Evolutionary conservation across 129 eudicot species (phyloP).

Genomic region (Gnaphalium uliginosum): DNA sequence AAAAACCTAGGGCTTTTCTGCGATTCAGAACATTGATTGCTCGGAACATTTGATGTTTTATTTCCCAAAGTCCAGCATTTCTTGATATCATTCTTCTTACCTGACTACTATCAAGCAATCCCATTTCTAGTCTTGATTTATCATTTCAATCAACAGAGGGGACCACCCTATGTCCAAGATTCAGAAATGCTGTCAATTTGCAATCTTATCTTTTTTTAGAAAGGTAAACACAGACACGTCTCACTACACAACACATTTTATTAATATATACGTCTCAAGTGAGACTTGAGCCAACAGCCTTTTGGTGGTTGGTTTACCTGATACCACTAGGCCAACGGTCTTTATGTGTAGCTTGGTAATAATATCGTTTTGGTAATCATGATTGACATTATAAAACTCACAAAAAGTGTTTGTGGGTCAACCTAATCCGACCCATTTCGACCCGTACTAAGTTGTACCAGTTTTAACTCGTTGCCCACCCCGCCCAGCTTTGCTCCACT

Average conservation of each 20-base stretch:
- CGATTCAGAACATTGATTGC: not conserved
- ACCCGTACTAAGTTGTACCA: not conserved
- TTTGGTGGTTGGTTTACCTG: too few relatives aligned
- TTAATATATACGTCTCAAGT: too few relatives aligned
- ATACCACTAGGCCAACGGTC: not conserved
- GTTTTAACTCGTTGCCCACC: not conserved
- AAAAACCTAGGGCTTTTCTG: not conserved
- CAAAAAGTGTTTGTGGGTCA: not conserved
- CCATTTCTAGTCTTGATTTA: not conserved
- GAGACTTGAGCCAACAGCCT: too few relatives aligned
- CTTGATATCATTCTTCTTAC: not conserved
- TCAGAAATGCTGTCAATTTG: too few relatives aligned
- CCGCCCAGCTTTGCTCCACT: not conserved
- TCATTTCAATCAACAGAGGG: not conserved
- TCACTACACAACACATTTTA: too few relatives aligned
- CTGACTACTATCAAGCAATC: not conserved
- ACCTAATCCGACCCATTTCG: not conserved
- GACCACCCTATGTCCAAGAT: not conserved
- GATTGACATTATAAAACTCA: not conserved
- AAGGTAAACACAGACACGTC: too few relatives aligned
- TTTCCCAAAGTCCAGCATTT: not conserved
- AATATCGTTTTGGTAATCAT: not conserved
- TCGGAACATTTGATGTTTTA: not conserved
- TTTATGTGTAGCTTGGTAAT: not conserved
- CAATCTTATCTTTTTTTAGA: too few relatives aligned